Percentiles rank a stretch among this genome's conserved stretches.
phyloP scores from a whole-genome alignment of 2,329 filamentous ascomycete species.

The Aspergillus tubingensis region DNA sequence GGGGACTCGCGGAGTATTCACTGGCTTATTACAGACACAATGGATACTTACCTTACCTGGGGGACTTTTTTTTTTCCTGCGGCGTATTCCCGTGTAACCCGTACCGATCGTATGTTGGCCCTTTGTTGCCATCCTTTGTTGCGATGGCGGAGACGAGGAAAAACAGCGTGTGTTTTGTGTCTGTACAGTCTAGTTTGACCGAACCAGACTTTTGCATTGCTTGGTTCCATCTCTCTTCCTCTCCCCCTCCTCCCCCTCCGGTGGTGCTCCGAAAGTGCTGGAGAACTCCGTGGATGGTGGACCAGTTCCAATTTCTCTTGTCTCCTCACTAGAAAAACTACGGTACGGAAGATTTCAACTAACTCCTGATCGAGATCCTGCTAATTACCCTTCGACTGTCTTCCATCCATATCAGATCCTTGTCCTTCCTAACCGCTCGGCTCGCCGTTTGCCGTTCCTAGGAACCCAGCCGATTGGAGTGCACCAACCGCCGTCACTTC shows the following conservation, averaged over 20 bases:
- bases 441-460: slow-evolving; percentile 4
- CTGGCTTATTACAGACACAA: slow-evolving; percentile 1
- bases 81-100: not conserved
- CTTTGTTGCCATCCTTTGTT: not conserved
- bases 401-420: slow-evolving; percentile 4
- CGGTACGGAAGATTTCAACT: no score
- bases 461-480: slow-evolving; percentile 13
- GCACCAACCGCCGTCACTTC: slow-evolving; percentile 6
- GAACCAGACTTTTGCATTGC: not conserved
- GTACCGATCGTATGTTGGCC: not conserved
- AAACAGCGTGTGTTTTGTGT: no score
- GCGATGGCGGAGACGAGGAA: not conserved
- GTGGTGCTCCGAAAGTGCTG: not conserved
- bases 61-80: not conserved
- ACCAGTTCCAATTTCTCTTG: not conserved
- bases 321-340: no score
- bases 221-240: not conserved
- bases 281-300: not conserved
- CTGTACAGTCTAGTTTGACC: no score
- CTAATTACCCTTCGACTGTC: not conserved
- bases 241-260: not conserved
- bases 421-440: slow-evolving; percentile 2
- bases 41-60: not conserved
- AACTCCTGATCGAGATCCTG: not conserved
- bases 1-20: slow-evolving; percentile 9